phyloP scores from a whole-genome alignment of 495 filamentous ascomycete species.

The Trichocladium antarcticum region DNA sequence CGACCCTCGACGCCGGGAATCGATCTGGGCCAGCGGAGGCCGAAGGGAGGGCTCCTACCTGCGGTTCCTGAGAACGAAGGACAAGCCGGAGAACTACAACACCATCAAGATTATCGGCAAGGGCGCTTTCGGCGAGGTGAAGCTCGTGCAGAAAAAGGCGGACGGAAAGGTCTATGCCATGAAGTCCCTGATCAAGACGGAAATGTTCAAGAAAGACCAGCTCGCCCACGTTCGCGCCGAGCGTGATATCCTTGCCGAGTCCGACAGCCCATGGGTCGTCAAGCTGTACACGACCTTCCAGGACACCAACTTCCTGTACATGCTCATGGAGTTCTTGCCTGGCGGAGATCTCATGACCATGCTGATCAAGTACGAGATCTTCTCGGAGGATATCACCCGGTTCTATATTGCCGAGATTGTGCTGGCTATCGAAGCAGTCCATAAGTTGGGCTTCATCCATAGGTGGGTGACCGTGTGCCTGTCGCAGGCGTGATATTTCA shows the following conservation, averaged over 20 bases:
- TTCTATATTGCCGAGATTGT: conserved; percentile 99
- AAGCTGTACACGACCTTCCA: conserved; percentile 98
- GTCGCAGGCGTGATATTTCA: background rate
- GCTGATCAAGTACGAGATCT: conserved; percentile 99
- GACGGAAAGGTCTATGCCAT: conserved; percentile 96
- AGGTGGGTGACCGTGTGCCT: conserved; percentile 45
- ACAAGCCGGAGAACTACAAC: conserved; percentile 81
- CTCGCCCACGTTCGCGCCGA: conserved; percentile 97
- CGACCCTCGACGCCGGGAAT: conserved; percentile 59
- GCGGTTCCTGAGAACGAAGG: conserved; percentile 85
- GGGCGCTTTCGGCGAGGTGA: conserved; percentile 96
- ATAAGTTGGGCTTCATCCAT: conserved; percentile 96
- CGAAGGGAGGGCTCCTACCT: conserved; percentile 84
- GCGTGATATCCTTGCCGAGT: conserved; percentile 93
- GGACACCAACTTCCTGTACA: conserved; percentile 87
- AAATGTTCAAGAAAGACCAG: conserved; percentile 99
- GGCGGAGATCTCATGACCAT: conserved; percentile 99
- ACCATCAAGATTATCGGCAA: conserved; percentile 98
- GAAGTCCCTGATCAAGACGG: conserved; percentile 94
- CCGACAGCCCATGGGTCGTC: conserved; percentile 97
- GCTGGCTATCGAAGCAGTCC: conserved; percentile 93
- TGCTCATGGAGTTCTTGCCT: conserved; percentile 98
- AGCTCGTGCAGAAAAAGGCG: conserved; percentile 88
- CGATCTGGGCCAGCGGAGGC: conserved; percentile 64
- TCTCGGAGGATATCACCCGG: conserved; percentile 94